Percentiles rank a stretch among this genome's conserved stretches.
These are phyloP conservation scores for Lanmaoa rubissima DNA, from an alignment of 768 basidiomycete genomes.

Conservation along the genomic window DNA sequence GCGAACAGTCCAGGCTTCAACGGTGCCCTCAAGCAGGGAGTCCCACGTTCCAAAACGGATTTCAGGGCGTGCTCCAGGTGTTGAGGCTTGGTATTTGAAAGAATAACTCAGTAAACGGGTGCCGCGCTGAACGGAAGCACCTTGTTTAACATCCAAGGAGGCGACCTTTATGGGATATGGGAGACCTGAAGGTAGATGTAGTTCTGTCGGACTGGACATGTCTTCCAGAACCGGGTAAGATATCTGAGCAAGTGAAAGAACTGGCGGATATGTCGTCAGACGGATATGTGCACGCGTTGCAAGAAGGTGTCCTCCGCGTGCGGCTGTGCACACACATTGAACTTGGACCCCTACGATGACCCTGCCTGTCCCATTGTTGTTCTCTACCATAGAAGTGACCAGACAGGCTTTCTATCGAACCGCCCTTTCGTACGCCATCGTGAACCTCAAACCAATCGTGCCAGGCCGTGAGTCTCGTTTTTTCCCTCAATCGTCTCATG, in stretches of 20 bases:
- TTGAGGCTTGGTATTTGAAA: slow-evolving; percentile 56
- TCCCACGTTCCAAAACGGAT: slow-evolving; percentile 91
- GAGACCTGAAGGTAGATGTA: slow-evolving; percentile 72
- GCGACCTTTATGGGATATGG: slow-evolving; percentile 86
- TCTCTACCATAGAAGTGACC: slow-evolving; percentile 79
- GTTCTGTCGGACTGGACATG: slow-evolving; percentile 66
- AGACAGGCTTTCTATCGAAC: slow-evolving; percentile 73
- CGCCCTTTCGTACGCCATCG: slow-evolving; percentile 75
- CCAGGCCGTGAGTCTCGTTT: slow-evolving; percentile 75
- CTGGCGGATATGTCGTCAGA: slow-evolving; percentile 13
- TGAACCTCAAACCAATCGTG: slow-evolving; percentile 92
- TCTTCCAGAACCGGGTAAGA: neutral
- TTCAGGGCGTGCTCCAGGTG: slow-evolving; percentile 51
- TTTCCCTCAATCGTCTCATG: no score
- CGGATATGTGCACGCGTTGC: neutral
- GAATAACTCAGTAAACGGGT: slow-evolving; percentile 82
- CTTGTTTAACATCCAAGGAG: slow-evolving; percentile 54
- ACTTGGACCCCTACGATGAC: neutral
- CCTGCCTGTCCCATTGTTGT: slow-evolving; percentile 44
- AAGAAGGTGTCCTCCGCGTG: neutral
- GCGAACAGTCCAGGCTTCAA: slow-evolving; percentile 69
- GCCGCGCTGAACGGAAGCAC: slow-evolving; percentile 59
- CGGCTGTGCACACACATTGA: slow-evolving; percentile 21
- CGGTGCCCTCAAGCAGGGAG: slow-evolving; percentile 74
- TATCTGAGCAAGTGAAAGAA: neutral